Base-by-base conservation (phyloP, 2,329 filamentous ascomycete species). In the Trichoderma cornu-damae region DNA sequence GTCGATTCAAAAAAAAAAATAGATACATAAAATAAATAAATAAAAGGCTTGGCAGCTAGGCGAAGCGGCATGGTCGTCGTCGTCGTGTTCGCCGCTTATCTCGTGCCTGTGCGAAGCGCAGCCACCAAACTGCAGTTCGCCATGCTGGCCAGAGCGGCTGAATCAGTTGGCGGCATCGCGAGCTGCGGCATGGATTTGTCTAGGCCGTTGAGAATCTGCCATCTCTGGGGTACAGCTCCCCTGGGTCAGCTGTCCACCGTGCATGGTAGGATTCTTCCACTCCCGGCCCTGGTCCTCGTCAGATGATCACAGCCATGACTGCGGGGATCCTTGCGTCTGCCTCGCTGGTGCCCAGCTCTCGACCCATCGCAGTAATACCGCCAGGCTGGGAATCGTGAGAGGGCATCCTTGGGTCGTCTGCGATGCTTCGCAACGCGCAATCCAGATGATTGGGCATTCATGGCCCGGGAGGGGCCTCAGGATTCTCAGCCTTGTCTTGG, bases 321-420 rank as follows among this genome's bases (percentile, higher is more conserved):
- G 54, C 54, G 54, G 54, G 54, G 54, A 55, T 47, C 51, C 51
- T 55, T 55, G 51, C 51, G 38, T 51, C 40, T 37, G 8, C 35
- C 20, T 53, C 26, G 50, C 50, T 47, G 40, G 24, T 18, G 28
- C 38, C 5, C 28, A 6, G 16, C 35, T 12, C 37, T 38, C 46
- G 54, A 50, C 37, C 28, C 38, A n/a, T 51, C 46, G 43, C 38
- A 55, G 35, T 30, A 47, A 32, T 47, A 48, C 53, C 43, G 43
- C 43, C 53, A 32, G 28, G 48, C 28, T 38, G 30, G n/a, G 26
- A 28, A 57, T 51, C 28, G 34, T 22, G 28, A 30, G 32, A 44
- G 20, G 14, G n/a, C 51, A 12, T 26, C 14, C 16, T 26, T 18
- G 42, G 37, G 18, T 12, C 28, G 14, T 51, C 12, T 20, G 34